Base-by-base conservation (phyloP, 78 protist species). In the Guillardia theta region DNA sequence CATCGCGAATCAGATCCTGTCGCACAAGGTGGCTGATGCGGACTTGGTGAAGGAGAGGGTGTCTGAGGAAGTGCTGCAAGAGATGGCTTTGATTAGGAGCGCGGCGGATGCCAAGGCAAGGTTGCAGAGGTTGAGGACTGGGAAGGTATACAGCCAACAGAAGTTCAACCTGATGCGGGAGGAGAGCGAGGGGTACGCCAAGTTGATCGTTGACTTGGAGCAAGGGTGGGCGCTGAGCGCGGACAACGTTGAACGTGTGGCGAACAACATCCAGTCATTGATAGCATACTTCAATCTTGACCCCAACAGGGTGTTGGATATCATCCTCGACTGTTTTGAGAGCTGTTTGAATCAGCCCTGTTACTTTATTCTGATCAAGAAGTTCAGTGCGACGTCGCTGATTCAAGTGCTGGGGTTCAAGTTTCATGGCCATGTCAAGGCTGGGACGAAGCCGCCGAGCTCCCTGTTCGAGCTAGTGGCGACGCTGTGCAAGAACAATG, bases 161-260 rank as follows among this genome's bases (percentile, higher is more conserved):
- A 97, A 96, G 93, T 97, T 62, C 70, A 97, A 96, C 78, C 94
- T 97, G 62, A 80, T 97, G 39, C 95, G 95, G 88, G 98, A 97
- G 87, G 98, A 97, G 93, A 64, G 92, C 2, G 98, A 97, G 95
- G 98, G 98, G 10, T 97, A 94, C 96, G 94, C 97, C 45, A 97
- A 97, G 90, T 90, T 97, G 19, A 6, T 70, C 27, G 70, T 58
- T 24, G 70, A 58, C 39, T 30, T 58, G 70, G 70, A 58, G 87
- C 87, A 76, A 44, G 43, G 87, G 47, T 76, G 15, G 1, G 87
- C 39, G 87, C 87, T 76, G 87, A 76, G 48, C 3, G 90, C 39
- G 48, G 24, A 10, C 12, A 37, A 80, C 33, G 46, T 80, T 33
- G 90, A 80, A 24, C 90, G 21, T 8, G 90, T 93, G 33, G 0